Percentiles rank a stretch among this genome's conserved stretches.
phyloP scores from a whole-genome alignment of 2,329 filamentous ascomycete species.

The Magnaporthiopsis incrustans region DNA sequence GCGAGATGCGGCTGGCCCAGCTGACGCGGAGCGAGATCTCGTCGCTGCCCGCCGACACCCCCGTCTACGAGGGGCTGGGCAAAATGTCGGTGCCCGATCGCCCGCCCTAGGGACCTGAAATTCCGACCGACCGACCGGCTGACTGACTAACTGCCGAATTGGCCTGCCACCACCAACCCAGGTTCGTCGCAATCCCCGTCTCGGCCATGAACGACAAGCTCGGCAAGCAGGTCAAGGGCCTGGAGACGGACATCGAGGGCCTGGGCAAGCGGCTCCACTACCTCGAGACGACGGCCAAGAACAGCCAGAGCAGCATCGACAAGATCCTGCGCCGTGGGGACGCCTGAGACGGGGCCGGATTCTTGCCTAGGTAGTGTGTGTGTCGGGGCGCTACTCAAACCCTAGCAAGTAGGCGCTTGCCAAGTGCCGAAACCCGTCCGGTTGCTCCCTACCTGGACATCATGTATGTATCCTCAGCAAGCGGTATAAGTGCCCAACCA shows the following conservation, averaged over 20 bases:
- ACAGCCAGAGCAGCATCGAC: conserved; percentile 84
- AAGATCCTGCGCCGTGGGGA: conserved; percentile 63
- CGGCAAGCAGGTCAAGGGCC: conserved; percentile 61
- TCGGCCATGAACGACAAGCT: conserved; percentile 68
- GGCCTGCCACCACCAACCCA: conserved; percentile 26
- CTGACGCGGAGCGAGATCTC: conserved; percentile 78
- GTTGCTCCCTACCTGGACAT: neutral
- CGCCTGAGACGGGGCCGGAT: conserved; percentile 13
- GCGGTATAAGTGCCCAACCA: neutral
- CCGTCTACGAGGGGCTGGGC: conserved; percentile 88
- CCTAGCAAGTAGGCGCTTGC: neutral
- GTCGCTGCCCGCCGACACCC: conserved; percentile 65
- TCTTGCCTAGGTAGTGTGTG: neutral
- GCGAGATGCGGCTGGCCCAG: conserved; percentile 81
- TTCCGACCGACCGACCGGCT: neutral
- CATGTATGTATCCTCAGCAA: neutral
- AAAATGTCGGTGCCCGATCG: conserved; percentile 66
- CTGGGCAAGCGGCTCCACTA: conserved; percentile 87
- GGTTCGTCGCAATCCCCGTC: conserved; percentile 80
- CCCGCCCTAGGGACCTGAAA: too few relatives aligned
- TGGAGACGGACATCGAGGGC: conserved; percentile 71
- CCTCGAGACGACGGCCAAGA: conserved; percentile 90
- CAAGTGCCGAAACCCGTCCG: neutral
- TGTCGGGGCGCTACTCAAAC: too few relatives aligned
- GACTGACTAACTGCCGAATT: conserved; percentile 1